Conservation (phyloP, 2,329 filamentous ascomycete species). For the Colletotrichum trifolii region DNA sequence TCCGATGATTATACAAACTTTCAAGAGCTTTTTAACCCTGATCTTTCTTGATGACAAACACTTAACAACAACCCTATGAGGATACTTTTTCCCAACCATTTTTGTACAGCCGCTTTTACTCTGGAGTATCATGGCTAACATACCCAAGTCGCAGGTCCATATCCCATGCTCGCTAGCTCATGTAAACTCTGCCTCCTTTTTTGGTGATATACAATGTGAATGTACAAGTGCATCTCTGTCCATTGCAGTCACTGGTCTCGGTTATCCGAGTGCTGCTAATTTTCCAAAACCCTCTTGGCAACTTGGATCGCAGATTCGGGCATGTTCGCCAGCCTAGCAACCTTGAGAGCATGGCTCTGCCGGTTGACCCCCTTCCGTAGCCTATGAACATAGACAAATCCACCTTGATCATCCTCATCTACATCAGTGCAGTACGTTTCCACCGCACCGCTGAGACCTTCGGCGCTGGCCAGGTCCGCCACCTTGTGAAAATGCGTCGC, state of each 20-base stretch:
- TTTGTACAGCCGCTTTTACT: constrained; percentile 37
- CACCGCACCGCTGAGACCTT: constrained; percentile 60
- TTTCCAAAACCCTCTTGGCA: constrained; percentile 68
- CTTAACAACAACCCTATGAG: constrained; percentile 68
- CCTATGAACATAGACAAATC: constrained; percentile 89
- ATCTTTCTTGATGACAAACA: constrained; percentile 66
- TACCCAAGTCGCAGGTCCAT: constrained; percentile 30
- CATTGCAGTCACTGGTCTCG: background rate
- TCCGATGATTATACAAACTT: constrained; percentile 67
- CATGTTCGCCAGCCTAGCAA: constrained; percentile 87
- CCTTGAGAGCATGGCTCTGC: constrained; percentile 91
- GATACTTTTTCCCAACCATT: constrained; percentile 45
- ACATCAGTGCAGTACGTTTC: constrained; percentile 92
- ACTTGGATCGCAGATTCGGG: constrained; percentile 77
- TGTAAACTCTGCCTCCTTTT: constrained; percentile 8
- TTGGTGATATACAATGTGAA: constrained; percentile 1
- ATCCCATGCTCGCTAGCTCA: constrained; percentile 5
- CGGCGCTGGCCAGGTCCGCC: constrained; percentile 76
- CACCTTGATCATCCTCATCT: constrained; percentile 74
- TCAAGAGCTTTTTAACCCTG: constrained; percentile 79
- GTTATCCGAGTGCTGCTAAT: constrained; percentile 9
- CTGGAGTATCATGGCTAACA: constrained; percentile 54
- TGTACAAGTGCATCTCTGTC: background rate
- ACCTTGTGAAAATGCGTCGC: constrained; percentile 94
- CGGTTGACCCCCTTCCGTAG: constrained; percentile 85